Evolutionary conservation across 2,329 filamentous ascomycete genomes (phyloP).

Genomic region (Pleurostoma richardsiae): DNA sequence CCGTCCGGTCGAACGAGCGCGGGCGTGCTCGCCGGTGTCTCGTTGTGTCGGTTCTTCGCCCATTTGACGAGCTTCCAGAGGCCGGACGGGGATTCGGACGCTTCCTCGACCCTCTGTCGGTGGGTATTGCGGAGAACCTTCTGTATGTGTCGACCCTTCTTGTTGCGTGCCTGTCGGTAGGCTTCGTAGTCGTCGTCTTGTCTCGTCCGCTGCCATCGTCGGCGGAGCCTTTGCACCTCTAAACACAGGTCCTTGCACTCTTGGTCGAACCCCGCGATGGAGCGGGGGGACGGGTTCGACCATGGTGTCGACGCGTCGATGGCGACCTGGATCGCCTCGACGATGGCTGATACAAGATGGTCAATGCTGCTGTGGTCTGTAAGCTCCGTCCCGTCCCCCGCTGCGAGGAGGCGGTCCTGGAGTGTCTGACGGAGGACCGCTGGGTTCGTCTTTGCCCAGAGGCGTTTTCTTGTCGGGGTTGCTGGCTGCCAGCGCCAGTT

Average conservation of each 20-base stretch:
- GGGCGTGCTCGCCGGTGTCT: background rate
- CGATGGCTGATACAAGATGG: slow-evolving; percentile 10
- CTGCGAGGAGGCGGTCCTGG: background rate
- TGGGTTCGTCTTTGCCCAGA: slow-evolving; percentile 11
- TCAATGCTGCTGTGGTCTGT: slow-evolving; percentile 10
- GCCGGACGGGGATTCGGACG: slow-evolving; percentile 5
- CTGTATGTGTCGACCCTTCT: slow-evolving; percentile 13
- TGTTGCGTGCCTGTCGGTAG: slow-evolving; percentile 11
- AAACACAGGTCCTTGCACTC: slow-evolving; percentile 12
- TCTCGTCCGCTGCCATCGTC: slow-evolving; percentile 5
- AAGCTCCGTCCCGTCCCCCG: slow-evolving; percentile 3
- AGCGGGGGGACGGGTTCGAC: slow-evolving; percentile 12
- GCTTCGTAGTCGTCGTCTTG: slow-evolving; percentile 9
- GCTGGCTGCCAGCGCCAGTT: slow-evolving; percentile 14
- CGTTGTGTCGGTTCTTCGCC: slow-evolving; percentile 12
- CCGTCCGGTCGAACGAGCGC: background rate
- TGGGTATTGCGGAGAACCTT: slow-evolving; percentile 11
- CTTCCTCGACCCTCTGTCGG: slow-evolving; percentile 12
- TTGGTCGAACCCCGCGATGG: slow-evolving; percentile 15
- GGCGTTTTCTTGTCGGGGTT: slow-evolving; percentile 5
- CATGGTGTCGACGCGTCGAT: slow-evolving; percentile 17
- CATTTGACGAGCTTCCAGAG: slow-evolving; percentile 10
- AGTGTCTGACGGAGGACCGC: slow-evolving; percentile 10
- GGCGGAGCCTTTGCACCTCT: slow-evolving; percentile 3
- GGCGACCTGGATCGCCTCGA: slow-evolving; percentile 11